These are phyloP conservation scores for Closterium sp. DNA, from an alignment of 139 green algal species.

Conservation along the genomic window DNA sequence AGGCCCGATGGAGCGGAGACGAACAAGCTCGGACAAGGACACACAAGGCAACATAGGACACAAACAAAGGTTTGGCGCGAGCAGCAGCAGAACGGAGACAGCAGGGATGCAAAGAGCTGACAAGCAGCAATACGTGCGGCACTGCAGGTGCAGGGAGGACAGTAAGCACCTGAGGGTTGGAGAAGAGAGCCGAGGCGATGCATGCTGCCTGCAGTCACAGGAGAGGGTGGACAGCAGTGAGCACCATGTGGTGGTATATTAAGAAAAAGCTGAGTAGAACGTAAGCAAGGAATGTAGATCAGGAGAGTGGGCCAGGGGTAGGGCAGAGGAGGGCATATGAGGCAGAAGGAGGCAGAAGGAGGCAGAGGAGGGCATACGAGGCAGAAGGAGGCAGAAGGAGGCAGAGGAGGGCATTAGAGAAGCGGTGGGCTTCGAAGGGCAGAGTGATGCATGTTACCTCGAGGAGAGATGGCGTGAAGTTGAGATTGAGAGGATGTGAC, in stretches of 20 bases:
- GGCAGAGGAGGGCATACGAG: too few species aligned
- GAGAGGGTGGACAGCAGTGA: background rate
- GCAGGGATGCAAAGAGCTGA: background rate
- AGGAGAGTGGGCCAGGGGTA: background rate
- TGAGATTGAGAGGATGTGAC: background rate
- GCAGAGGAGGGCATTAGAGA: background rate
- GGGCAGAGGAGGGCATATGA: background rate
- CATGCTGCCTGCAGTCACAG: background rate
- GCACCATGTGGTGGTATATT: background rate
- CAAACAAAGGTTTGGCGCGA: too few species aligned
- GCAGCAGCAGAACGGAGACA: background rate
- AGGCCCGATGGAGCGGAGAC: background rate
- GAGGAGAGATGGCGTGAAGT: background rate
- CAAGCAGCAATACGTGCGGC: background rate
- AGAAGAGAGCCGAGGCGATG: background rate
- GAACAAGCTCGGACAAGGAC: background rate
- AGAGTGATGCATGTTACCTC: background rate
- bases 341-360: too few species aligned
- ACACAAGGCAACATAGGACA: background rate
- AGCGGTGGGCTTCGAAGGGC: background rate
- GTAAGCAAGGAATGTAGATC: background rate
- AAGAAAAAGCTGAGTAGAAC: too few species aligned
- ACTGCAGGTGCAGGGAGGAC: background rate
- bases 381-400: too few species aligned
- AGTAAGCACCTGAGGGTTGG: background rate